phyloP scores from a whole-genome alignment of 1,284 basidiomycete genomes.

The Microstroma glucosiphilum region DNA sequence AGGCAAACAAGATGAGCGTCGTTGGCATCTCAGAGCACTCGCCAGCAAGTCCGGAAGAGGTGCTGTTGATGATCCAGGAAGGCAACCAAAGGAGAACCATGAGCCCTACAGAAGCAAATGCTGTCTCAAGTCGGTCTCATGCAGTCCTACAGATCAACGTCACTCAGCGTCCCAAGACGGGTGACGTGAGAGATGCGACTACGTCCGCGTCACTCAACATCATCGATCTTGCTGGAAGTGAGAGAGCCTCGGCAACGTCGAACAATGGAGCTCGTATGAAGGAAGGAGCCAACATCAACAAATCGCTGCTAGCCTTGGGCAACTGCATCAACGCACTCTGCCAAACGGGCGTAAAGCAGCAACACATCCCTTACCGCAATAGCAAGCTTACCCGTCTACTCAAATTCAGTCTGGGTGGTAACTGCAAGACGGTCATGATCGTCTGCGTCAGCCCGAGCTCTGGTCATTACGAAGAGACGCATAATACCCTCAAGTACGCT shows the following conservation, averaged over 20 bases:
- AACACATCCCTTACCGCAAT: conserved; percentile 48
- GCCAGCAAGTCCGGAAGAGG: conserved; percentile 41
- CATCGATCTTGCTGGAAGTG: conserved; percentile 49
- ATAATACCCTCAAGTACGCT: conserved; percentile 51
- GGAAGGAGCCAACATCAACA: conserved; percentile 51
- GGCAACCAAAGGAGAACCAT: conserved; percentile 47
- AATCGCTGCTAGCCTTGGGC: conserved; percentile 47
- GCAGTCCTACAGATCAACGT: conserved; percentile 50
- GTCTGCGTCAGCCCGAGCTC: conserved; percentile 49
- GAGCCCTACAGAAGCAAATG: conserved; percentile 49
- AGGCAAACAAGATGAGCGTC: conserved; percentile 46
- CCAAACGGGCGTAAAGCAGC: conserved; percentile 27
- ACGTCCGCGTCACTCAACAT: conserved; percentile 49
- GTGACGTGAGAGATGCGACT: conserved; percentile 40
- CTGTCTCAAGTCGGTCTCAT: conserved; percentile 45
- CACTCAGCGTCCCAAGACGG: conserved; percentile 44
- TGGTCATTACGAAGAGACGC: conserved; percentile 49
- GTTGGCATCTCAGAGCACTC: conserved; percentile 49
- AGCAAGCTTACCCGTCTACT: conserved; percentile 48
- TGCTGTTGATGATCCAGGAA: conserved; percentile 46
- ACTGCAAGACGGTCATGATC: conserved; percentile 51
- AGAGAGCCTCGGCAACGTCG: conserved; percentile 46
- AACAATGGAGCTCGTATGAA: conserved; percentile 51
- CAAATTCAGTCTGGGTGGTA: conserved; percentile 51
- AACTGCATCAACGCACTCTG: conserved; percentile 51